Evolutionary conservation across 2,329 filamentous ascomycete species (phyloP).

Genomic region (Plenodomus tracheiphilus): DNA sequence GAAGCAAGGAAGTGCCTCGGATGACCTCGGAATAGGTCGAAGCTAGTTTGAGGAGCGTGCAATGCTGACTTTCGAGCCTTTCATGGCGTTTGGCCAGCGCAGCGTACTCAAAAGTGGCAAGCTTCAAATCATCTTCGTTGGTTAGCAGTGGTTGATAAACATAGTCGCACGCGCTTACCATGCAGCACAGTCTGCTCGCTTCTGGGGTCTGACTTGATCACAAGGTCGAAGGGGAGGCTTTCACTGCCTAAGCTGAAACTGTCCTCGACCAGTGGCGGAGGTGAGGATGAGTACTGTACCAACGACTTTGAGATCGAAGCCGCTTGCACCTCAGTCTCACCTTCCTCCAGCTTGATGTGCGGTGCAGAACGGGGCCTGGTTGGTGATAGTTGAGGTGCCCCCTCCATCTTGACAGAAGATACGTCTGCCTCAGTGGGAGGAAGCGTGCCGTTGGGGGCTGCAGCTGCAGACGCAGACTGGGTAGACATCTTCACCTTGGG

Average conservation of each 20-base stretch:
- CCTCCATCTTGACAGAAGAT: too few species aligned
- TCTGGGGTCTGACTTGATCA: neutral
- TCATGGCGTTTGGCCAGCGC: constrained; percentile 11
- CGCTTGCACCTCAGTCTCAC: neutral
- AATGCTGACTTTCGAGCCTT: constrained; percentile 11
- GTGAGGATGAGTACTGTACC: neutral
- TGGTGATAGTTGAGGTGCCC: too few species aligned
- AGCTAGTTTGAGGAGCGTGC: constrained; percentile 10
- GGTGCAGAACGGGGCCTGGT: too few species aligned
- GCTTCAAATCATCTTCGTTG: constrained; percentile 10
- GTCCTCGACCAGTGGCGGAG: constrained; percentile 6
- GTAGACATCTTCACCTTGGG: too few species aligned
- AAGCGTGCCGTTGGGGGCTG: too few species aligned
- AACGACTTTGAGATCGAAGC: neutral
- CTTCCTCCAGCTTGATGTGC: constrained; percentile 3
- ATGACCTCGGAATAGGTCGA: constrained; percentile 15
- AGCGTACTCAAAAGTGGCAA: constrained; percentile 12
- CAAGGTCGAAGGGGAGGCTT: neutral
- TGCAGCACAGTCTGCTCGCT: neutral
- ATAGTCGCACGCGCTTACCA: neutral
- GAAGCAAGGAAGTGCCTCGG: constrained; percentile 5
- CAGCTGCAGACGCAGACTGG: too few species aligned
- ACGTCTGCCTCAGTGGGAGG: too few species aligned
- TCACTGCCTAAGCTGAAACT: too few species aligned
- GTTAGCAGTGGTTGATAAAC: neutral